Evolutionary conservation across 2,329 filamentous ascomycete genomes (phyloP).

Genomic region (Alternaria longipes): DNA sequence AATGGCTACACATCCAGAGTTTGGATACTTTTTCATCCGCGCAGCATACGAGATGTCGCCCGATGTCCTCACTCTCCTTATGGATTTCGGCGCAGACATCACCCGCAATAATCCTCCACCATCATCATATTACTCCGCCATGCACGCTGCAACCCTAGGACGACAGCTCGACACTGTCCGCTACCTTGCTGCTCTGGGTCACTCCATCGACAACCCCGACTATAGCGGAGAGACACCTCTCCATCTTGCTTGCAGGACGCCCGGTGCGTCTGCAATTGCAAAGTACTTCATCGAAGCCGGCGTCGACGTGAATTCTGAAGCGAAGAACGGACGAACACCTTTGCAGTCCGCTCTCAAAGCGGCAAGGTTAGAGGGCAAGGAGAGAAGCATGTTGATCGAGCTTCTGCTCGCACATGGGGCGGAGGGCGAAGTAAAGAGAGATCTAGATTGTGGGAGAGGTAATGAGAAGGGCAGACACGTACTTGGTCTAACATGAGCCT

Average conservation of each 20-base stretch:
- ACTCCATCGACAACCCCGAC: conserved; percentile 40
- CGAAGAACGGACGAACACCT: conserved; percentile 33
- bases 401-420: conserved; percentile 42
- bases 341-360: conserved; percentile 35
- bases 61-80: conserved; percentile 32
- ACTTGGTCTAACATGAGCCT: conserved; percentile 25
- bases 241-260: conserved; percentile 41
- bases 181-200: conserved; percentile 37
- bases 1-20: conserved; percentile 41
- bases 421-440: conserved; percentile 30
- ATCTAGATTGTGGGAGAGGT: conserved; percentile 24
- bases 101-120: conserved; percentile 24
- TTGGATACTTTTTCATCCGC: conserved; percentile 41
- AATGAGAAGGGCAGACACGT: conserved; percentile 35
- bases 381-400: conserved; percentile 42
- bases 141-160: conserved; percentile 44
- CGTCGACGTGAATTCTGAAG: conserved; percentile 42
- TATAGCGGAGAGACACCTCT: conserved; percentile 43
- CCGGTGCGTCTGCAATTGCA: conserved; percentile 37
- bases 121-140: conserved; percentile 32
- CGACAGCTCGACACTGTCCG: conserved; percentile 36
- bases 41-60: conserved; percentile 40
- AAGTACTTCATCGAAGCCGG: conserved; percentile 42
- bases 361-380: conserved; percentile 32
- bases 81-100: conserved; percentile 45